These are phyloP conservation scores for Clitopilus hobsonii DNA, from an alignment of 768 basidiomycete genomes.

Conservation along the genomic window DNA sequence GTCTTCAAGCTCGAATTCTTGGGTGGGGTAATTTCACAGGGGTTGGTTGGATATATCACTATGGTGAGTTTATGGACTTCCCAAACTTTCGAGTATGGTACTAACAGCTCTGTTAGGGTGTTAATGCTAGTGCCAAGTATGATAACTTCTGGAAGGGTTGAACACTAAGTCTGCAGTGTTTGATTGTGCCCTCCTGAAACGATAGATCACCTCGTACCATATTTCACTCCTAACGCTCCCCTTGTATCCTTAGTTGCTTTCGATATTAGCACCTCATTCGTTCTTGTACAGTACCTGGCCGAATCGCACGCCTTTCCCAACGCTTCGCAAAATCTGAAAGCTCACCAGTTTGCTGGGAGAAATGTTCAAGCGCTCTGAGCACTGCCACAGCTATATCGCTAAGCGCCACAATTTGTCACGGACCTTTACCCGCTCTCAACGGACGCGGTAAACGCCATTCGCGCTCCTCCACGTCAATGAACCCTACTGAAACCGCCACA, in stretches of 20 bases:
- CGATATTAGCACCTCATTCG: no score
- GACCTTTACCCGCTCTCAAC: background rate
- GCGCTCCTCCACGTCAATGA: background rate
- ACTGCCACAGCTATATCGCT: no score
- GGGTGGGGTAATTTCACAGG: slow-evolving; percentile 47
- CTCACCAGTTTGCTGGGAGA: background rate
- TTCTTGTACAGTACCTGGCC: no score
- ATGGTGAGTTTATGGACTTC: slow-evolving; percentile 31
- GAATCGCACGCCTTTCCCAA: no score
- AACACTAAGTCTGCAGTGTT: slow-evolving; percentile 2
- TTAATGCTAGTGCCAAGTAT: slow-evolving; percentile 33
- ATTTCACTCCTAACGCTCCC: background rate
- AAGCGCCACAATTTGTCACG: background rate
- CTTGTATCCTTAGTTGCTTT: no score
- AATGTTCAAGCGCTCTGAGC: background rate
- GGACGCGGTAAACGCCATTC: background rate
- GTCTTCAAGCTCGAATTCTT: slow-evolving; percentile 46
- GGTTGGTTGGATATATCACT: slow-evolving; percentile 49
- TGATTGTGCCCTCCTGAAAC: background rate
- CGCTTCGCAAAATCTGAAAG: no score
- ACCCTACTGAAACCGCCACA: background rate
- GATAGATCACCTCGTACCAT: background rate
- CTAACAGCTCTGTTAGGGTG: slow-evolving; percentile 22
- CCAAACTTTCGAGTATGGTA: background rate
- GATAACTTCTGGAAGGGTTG: slow-evolving; percentile 32